Evolutionary conservation across 1,139 yeast genomes (phyloP), one percentile per base, ranked within the genome.

Genomic region (Debaryomyces fabryi): DNA sequence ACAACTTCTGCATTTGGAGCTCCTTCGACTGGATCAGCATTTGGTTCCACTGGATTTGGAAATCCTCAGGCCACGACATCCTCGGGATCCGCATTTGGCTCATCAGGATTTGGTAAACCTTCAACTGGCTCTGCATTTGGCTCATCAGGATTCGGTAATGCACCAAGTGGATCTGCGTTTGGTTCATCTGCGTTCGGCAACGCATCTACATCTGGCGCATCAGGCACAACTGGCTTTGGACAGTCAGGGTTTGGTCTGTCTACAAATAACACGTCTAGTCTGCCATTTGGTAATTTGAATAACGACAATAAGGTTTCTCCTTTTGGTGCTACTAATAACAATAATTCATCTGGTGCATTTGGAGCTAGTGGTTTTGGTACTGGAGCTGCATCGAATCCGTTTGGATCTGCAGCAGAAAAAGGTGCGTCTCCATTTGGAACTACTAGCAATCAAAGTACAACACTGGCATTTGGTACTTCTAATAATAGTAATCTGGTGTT

Each of bases 361-460:
- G 54, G 56, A 15, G 36, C 50, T 10, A 21, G 39, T 18, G 47
- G 47, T 8, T 48, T 48, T 30, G 49, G 44, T 20, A 9, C 46
- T 6, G 34, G n/a, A 2, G 25, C 39, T 2, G 23, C 33, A 34
- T 33, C 50, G 12, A 52, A 47, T 23, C 49, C 50, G 37, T 49
- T 52, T 46, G 55, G 16, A 4, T 16, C 24, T 6, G 4, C 45
- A n/a, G 6, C 43, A 32, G 38, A 20, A n/a, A 47, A 25, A 23
- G 41, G 37, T 9, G 40, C 52, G 12, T 49, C 56, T 35, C 52
- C 58, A 27, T 56, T 59, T 49, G 62, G 58, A 9, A 44, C 52
- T 3, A 34, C 52, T 2, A 40, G 44, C 13, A 27, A 39, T 10
- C 42, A 27, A 18, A 39, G 18, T n/a, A n/a, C 35, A 9, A 3